Base-by-base conservation (phyloP, 352 stramenopile species). In the Phytophthora podocarpi region DNA sequence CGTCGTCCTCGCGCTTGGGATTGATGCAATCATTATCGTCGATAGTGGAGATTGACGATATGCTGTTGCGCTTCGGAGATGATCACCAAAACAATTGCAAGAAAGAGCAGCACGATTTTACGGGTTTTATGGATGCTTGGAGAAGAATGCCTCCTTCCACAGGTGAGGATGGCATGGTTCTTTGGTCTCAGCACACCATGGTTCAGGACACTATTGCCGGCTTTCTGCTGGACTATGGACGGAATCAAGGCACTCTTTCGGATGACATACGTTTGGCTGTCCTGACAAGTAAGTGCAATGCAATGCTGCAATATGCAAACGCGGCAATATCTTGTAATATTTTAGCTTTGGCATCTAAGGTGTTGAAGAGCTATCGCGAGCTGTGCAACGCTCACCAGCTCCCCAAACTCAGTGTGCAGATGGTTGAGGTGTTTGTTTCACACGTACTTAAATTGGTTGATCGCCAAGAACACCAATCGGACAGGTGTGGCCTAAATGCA, bases 401-500 rank as follows among this genome's bases (percentile, higher is more conserved):
- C 1, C 80, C 85, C 2, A 95, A 93, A 50, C 64, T 93, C 4
- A 95, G 76, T 34, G 71, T 87, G 7, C 43, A 84, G 10, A 95
- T 95, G 85, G 74, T 93, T 11, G 72, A 92, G 13, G 83, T 93
- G 6, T 95, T 91, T 55, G 82, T 92, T 30, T 87, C 80, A 1
- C 85, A 95, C 26, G 77, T 95, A 16, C 72, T 90, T 26, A 95
- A 90, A 54, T 50, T 93, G 11, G 75, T 86, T 11, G 78, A 88
- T 55, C 76, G 79, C 0, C 81, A 91, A 60, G 43, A 73, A 7
- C 76, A 89, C 35, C 74, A 81, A 53, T 51, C 57, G 0, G 61
- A 61, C 0, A 59, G 48, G 0, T 20, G 40, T 39, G 47, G 36
- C 15, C 36, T 41, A 5, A 66, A 59, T 12, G 26, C 73, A 7